Percentiles rank a stretch among this genome's conserved stretches.
Conservation (phyloP, 768 basidiomycete species). For the Rhizopogon sp. region DNA sequence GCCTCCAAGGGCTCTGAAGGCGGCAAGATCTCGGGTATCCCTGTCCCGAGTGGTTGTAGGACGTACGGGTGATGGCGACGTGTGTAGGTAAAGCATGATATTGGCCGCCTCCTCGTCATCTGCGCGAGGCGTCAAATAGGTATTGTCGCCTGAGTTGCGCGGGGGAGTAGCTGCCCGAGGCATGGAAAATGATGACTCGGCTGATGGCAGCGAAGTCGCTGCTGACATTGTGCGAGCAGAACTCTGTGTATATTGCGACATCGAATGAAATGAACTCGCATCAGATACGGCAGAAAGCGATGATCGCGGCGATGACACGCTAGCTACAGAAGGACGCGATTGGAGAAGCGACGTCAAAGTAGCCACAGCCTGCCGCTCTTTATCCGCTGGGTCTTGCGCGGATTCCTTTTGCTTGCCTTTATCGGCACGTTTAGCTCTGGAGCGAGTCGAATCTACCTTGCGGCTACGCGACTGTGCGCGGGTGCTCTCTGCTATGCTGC, state of each 20-base stretch:
- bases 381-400: slow-evolving; percentile 34
- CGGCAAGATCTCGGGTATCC: slow-evolving; percentile 48
- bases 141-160: slow-evolving; percentile 23
- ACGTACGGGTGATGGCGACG: slow-evolving; percentile 77
- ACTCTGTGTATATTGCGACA: slow-evolving; percentile 63
- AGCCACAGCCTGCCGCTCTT: slow-evolving; percentile 81
- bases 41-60: slow-evolving; percentile 40
- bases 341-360: slow-evolving; percentile 71
- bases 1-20: slow-evolving; percentile 53
- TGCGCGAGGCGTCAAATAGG: slow-evolving; percentile 47
- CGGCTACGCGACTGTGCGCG: slow-evolving; percentile 41
- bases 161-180: slow-evolving; percentile 33
- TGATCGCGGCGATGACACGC: slow-evolving; percentile 65
- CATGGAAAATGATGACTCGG: slow-evolving; percentile 33
- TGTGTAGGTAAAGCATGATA: slow-evolving; percentile 79
- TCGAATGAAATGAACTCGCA: slow-evolving; percentile 54
- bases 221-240: slow-evolving; percentile 50
- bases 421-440: slow-evolving; percentile 33
- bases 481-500: slow-evolving; percentile 42
- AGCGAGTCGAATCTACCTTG: slow-evolving; percentile 32
- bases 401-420: slow-evolving; percentile 48
- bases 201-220: slow-evolving; percentile 34
- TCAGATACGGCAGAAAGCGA: slow-evolving; percentile 68
- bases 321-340: slow-evolving; percentile 56
- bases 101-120: slow-evolving; percentile 81